Conservation (phyloP, 1,139 yeast genomes). For the Yamadazyma jaroonii region DNA sequence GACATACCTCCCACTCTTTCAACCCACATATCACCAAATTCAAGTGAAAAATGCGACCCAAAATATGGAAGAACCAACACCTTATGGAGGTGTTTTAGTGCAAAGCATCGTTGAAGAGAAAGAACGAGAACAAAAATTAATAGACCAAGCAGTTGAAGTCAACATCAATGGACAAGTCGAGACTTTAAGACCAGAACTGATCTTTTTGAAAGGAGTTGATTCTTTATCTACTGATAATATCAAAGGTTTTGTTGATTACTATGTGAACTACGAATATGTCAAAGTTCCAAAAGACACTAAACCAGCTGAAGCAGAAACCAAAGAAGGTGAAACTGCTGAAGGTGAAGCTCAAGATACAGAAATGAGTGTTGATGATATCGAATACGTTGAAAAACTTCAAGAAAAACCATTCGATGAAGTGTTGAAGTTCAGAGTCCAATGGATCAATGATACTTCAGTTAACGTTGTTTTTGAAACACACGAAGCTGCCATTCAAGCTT, state of each 20-base stretch:
- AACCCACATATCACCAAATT: no score
- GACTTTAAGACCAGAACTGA: conserved; percentile 45
- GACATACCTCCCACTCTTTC: no score
- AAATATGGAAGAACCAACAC: conserved; percentile 26
- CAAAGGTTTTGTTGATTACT: conserved; percentile 51
- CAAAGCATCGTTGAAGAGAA: conserved; percentile 40
- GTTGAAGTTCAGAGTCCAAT: conserved; percentile 49
- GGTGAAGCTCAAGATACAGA: conserved; percentile 8
- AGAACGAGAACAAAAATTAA: conserved; percentile 27
- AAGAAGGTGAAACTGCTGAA: conserved; percentile 20
- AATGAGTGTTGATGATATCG: neutral
- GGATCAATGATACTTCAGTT: conserved; percentile 67
- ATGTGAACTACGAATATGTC: conserved; percentile 35
- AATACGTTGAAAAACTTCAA: neutral
- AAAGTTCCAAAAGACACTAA: no score
- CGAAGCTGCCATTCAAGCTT: conserved; percentile 43
- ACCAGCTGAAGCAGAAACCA: conserved; percentile 16
- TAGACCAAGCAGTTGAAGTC: conserved; percentile 36
- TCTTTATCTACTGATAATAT: conserved; percentile 64
- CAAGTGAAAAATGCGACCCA: neutral
- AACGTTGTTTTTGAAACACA: conserved; percentile 51
- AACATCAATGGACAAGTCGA: conserved; percentile 28
- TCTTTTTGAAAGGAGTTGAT: conserved; percentile 64
- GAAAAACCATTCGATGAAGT: conserved; percentile 25
- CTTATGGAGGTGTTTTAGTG: conserved; percentile 45